Evolutionary conservation across 2,329 filamentous ascomycete genomes (phyloP), one percentile per base, ranked within the genome.

Genomic region (Colletotrichum incanum): DNA sequence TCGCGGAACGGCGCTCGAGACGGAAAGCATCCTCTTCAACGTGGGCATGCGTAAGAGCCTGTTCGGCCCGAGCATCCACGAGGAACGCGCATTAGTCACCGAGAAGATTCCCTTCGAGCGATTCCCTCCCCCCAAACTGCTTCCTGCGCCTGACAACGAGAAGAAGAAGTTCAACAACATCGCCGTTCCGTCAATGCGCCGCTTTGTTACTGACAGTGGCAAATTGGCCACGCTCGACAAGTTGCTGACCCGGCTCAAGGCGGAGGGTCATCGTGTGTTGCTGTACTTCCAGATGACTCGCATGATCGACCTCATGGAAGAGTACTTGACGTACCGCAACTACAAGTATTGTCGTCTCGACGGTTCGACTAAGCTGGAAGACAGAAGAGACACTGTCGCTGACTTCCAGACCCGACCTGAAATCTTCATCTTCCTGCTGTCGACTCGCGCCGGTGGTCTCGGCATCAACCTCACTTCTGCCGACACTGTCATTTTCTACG

Each of bases 231-330:
- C 95, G 79, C 87, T 99, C 62, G 96, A 99, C 80, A 88, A 94
- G 75, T 87, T 99, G 23, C 88, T 99, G 18, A 93, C 93, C 80
- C 90, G 95, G 81, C 91, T 99, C 78, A 99, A 98, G 88, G 93
- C 94, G 74, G 94, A 93, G 74, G 93, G 93, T 45, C 96, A 99
- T 77, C 95, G 96, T 79, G 96, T 99, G 28, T 87, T 99, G 65
- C 87, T 99, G 26, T 99, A 99, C 88, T 99, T 99, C 93, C 96
- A 99, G 87, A 99, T 99, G 96, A 99, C 96, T 5, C 93, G 94
- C 79, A 99, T 99, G 96, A 98, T 99, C 79, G 96, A 99, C 81
- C 87, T 99, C 73, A 98, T 98, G 94, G 96, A 99, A 82, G 96
- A 99, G 83, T 99, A 98, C 78, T 87, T 99, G 71, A 98, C 96